Conservation (phyloP, 352 stramenopile genomes). For the Phytophthora cactorum region DNA sequence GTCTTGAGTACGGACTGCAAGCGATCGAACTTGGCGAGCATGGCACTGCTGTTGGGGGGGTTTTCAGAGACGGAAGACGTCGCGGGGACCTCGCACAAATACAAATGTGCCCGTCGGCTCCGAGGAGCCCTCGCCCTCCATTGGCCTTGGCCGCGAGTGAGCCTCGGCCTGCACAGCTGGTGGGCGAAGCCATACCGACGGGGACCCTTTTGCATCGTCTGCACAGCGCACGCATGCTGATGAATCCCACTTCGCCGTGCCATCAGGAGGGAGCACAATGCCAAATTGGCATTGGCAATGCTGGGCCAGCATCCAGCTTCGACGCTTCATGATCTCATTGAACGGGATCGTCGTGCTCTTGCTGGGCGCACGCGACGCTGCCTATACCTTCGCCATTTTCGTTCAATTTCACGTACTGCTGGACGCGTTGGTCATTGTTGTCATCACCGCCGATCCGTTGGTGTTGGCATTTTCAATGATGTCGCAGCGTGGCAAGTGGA, state of each 20-base stretch:
- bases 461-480: neutral
- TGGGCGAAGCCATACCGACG: constrained; percentile 27
- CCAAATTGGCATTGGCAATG: neutral
- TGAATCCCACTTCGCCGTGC: constrained; percentile 18
- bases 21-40: constrained; percentile 19
- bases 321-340: no score
- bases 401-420: neutral
- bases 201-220: constrained; percentile 30
- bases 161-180: constrained; percentile 18
- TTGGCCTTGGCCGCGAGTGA: neutral
- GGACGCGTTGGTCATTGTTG: constrained; percentile 4
- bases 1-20: constrained; percentile 14
- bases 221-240: constrained; percentile 31
- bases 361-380: neutral
- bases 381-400: constrained; percentile 1
- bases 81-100: constrained; percentile 13
- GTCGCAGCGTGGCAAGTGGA: neutral
- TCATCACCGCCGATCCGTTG: neutral
- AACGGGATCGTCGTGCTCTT: neutral
- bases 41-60: neutral
- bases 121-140: neutral
- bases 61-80: constrained; percentile 3
- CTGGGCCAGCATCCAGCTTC: neutral
- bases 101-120: constrained; percentile 17
- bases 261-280: constrained; percentile 4